These are phyloP conservation scores for Pholiota adiposa DNA, from an alignment of 1,284 basidiomycete species.

Conservation along the genomic window DNA sequence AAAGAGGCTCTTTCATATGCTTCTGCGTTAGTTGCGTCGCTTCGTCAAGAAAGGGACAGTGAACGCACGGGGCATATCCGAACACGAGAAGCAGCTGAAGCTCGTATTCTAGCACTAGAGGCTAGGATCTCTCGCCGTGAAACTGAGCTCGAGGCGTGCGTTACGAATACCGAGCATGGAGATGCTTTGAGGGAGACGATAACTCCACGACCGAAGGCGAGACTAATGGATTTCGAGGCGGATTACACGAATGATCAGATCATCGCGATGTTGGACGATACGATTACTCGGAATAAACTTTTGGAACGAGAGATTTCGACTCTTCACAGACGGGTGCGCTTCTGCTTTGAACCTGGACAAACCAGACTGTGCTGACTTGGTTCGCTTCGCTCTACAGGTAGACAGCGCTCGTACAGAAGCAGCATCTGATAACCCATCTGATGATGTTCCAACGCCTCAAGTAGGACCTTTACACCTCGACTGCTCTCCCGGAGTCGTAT, in stretches of 20 bases:
- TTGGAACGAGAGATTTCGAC: slow-evolving; percentile 50
- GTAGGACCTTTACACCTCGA: neutral
- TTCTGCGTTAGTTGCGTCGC: slow-evolving; percentile 44
- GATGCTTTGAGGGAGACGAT: neutral
- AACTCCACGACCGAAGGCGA: neutral
- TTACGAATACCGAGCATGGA: slow-evolving; percentile 22
- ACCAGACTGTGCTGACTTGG: neutral
- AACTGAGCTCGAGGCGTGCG: slow-evolving; percentile 49
- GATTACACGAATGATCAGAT: slow-evolving; percentile 35
- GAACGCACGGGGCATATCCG: slow-evolving; percentile 49
- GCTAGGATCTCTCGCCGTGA: slow-evolving; percentile 61
- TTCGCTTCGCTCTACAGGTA: slow-evolving; percentile 12
- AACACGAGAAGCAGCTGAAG: slow-evolving; percentile 43
- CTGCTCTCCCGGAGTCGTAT: neutral
- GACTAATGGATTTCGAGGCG: neutral
- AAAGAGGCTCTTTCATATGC: slow-evolving; percentile 40
- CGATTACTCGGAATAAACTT: slow-evolving; percentile 43
- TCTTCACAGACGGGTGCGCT: slow-evolving; percentile 42
- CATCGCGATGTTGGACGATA: slow-evolving; percentile 43
- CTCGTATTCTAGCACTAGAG: slow-evolving; percentile 49
- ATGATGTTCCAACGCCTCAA: neutral
- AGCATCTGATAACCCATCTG: slow-evolving; percentile 2
- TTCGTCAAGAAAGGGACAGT: slow-evolving; percentile 46
- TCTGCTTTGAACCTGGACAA: neutral
- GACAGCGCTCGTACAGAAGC: slow-evolving; percentile 13